Percentiles rank a stretch among this genome's conserved stretches.
phyloP scores from a whole-genome alignment of 768 basidiomycete species.

The Hypholoma sublateritium region DNA sequence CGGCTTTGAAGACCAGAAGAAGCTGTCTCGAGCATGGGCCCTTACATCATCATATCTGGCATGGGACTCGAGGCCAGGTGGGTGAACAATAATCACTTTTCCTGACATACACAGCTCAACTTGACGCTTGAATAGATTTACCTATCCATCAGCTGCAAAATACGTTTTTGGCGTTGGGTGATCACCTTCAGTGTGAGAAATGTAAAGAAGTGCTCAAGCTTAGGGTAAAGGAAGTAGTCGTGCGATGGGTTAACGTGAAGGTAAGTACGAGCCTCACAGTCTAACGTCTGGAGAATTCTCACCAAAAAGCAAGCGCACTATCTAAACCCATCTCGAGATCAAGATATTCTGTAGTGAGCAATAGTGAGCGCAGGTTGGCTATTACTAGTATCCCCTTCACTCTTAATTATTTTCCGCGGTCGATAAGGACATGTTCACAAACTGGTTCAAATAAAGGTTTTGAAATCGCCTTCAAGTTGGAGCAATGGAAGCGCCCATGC shows the following conservation, averaged over 20 bases:
- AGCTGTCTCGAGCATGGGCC: constrained; percentile 37
- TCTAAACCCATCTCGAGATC: not conserved
- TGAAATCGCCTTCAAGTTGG: no score
- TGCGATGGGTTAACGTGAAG: constrained; percentile 33
- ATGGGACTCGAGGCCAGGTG: constrained; percentile 38
- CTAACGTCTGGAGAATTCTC: not conserved
- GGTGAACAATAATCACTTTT: constrained; percentile 4
- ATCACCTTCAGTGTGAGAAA: constrained; percentile 25
- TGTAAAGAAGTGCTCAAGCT: constrained; percentile 25
- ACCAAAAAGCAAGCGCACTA: not conserved
- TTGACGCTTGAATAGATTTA: constrained; percentile 21
- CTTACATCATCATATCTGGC: constrained; percentile 33
- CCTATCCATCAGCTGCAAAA: constrained; percentile 25
- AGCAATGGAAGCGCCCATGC: not conserved
- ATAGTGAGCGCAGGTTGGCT: no score
- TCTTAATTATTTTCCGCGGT: no score
- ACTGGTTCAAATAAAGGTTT: no score
- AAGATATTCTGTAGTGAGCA: no score
- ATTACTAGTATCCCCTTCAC: no score
- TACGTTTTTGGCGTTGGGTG: constrained; percentile 25
- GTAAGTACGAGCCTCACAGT: constrained; percentile 19
- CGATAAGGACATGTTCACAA: no score
- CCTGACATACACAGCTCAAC: not conserved
- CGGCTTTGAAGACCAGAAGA: constrained; percentile 31
- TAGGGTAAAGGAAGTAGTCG: constrained; percentile 25